Conservation (phyloP, 352 stramenopile genomes). For the Pythium brassicae region DNA sequence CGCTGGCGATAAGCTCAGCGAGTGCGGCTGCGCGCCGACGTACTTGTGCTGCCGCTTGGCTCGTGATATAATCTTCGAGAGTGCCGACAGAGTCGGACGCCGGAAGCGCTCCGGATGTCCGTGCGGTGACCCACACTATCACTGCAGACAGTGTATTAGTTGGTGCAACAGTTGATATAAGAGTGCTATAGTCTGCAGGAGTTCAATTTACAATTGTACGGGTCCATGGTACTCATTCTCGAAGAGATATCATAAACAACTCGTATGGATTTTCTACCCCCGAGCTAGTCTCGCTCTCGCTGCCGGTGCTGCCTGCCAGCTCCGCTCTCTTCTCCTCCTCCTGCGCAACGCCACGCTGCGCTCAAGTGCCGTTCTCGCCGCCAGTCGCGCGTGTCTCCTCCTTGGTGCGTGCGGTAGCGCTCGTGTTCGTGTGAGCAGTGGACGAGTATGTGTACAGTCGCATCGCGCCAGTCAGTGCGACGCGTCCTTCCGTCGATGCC, state of each 20-base stretch:
- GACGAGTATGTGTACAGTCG: not conserved
- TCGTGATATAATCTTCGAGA: not conserved
- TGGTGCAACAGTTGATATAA: too few relatives aligned
- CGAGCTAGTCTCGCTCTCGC: too few relatives aligned
- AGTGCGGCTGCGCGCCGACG: not conserved
- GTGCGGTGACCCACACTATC: not conserved
- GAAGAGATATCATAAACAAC: too few relatives aligned
- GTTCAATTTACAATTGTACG: too few relatives aligned
- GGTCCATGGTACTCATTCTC: too few relatives aligned
- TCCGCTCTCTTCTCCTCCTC: not conserved
- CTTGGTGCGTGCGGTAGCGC: too few relatives aligned
- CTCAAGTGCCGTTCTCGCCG: not conserved
- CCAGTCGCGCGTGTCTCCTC: not conserved
- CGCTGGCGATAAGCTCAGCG: slow-evolving; percentile 13
- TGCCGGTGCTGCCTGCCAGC: too few relatives aligned
- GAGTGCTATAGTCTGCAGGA: too few relatives aligned
- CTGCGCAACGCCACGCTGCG: not conserved
- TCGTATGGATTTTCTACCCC: too few relatives aligned
- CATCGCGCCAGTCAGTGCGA: not conserved
- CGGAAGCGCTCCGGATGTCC: not conserved
- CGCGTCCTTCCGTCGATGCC: not conserved
- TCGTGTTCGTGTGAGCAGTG: not conserved
- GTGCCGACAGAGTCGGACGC: not conserved
- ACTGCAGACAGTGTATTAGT: too few relatives aligned
- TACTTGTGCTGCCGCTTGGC: too few relatives aligned